Evolutionary conservation across 441 rosid genomes (phyloP).

Genomic region (Pelargonium fulgidum): DNA sequence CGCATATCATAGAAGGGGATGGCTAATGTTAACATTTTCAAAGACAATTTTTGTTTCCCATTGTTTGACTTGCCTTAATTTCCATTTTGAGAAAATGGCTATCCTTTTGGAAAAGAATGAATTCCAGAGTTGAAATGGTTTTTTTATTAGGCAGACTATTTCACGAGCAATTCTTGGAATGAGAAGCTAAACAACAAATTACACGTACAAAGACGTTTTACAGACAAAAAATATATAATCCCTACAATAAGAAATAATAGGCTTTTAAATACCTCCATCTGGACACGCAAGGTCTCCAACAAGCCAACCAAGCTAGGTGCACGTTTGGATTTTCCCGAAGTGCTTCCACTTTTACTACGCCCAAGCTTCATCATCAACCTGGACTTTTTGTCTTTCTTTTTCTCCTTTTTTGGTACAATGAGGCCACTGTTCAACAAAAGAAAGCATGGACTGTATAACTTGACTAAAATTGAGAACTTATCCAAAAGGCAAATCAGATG

Average conservation of each 20-base stretch:
- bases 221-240: too few relatives aligned
- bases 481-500: constrained; percentile 11
- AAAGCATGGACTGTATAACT: neutral
- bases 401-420: constrained; percentile 84
- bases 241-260: too few relatives aligned
- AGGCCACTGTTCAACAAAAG: constrained; percentile 53
- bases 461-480: constrained; percentile 12
- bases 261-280: constrained; percentile 69
- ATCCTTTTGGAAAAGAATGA: too few relatives aligned
- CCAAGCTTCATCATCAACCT: constrained; percentile 91
- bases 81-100: too few relatives aligned
- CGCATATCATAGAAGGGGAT: neutral
- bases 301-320: constrained; percentile 73
- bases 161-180: too few relatives aligned
- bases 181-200: too few relatives aligned
- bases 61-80: too few relatives aligned
- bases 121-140: too few relatives aligned
- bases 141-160: too few relatives aligned
- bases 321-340: constrained; percentile 49
- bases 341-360: constrained; percentile 67
- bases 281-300: constrained; percentile 86
- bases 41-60: too few relatives aligned
- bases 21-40: neutral
- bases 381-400: constrained; percentile 81
- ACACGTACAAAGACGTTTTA: neutral